A percentile compares a stretch with the other conserved stretches of the same genome.
These are phyloP conservation scores for Cordyceps fumosorosea DNA, from an alignment of 2,329 filamentous ascomycete genomes.

Conservation along the genomic window DNA sequence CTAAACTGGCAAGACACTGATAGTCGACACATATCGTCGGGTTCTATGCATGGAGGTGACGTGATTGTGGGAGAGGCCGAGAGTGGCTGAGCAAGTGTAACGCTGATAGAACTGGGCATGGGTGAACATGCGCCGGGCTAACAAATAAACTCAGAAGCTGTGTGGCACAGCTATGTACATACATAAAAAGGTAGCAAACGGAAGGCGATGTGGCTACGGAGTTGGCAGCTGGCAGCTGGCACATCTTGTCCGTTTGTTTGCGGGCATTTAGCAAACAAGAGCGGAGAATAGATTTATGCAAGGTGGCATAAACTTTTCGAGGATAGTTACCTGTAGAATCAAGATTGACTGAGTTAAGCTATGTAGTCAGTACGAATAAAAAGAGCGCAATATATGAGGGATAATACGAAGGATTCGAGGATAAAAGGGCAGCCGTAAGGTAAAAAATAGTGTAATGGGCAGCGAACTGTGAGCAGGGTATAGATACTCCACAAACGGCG, in stretches of 20 bases:
- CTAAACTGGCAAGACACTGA: background rate
- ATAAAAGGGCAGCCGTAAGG: too few relatives aligned
- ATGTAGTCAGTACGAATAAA: too few relatives aligned
- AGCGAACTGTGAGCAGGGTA: too few relatives aligned
- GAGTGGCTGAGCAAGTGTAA: slow-evolving; percentile 2
- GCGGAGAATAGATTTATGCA: background rate
- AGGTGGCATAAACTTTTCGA: background rate
- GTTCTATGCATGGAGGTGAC: background rate
- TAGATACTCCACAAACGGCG: too few relatives aligned
- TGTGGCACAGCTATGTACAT: background rate
- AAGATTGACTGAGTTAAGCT: too few relatives aligned
- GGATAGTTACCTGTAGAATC: too few relatives aligned
- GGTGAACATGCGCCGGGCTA: background rate
- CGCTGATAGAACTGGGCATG: background rate
- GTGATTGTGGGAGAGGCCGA: background rate
- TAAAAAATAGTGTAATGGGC: too few relatives aligned
- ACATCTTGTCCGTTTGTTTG: too few relatives aligned
- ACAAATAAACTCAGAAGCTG: background rate
- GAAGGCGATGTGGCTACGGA: background rate
- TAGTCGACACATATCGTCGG: background rate
- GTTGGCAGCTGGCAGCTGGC: too few relatives aligned
- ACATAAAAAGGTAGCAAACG: too few relatives aligned
- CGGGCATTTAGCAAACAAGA: background rate
- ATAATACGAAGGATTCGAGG: too few relatives aligned
- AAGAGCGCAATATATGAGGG: too few relatives aligned